Evolutionary conservation across 495 filamentous ascomycete species (phyloP), one percentile per base, ranked within the genome.

Genomic region (Aspergillus biplanus): DNA sequence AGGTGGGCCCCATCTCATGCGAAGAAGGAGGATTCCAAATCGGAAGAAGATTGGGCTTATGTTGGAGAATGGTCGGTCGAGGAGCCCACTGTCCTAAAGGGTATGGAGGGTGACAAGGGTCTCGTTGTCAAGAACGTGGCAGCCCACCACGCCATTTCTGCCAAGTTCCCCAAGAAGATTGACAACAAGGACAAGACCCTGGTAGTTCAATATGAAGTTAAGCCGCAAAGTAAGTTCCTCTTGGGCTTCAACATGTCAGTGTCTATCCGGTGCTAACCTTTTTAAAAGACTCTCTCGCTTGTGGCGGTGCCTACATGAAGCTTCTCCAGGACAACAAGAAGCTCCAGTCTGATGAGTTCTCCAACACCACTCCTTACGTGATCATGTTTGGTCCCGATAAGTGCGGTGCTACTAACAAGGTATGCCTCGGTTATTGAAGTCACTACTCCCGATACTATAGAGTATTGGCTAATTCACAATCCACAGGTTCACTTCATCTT

Each of bases 371-470:
- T 50, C 96, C 96, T 42, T 99, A 99, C 75, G 91, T 99, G 66
- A 96, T 99, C 83, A 98, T 98, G 96, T 99, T 99, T 77, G 96
- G 96, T 67, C 96, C 96, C 71, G 96, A 99, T 83, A 99, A 97
- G 89, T 99, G 96, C 77, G 96, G 95, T 79, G 86, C 91, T 72
- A 98, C 92, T 75, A 99, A 99, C 87, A 98, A 98, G 89, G 87
- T 87, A 79, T 59, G 71, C n/a, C 34, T 5, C 2, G 15, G 18
- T 8, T 34, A 46, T 32, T 37, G 44, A 8, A 52, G 9, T 47
- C 55, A 35, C 69, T n/a, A 21, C 47, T 8, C 9, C 47, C 16
- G 27, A 44, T n/a, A 13, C 27, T 1, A 5, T 32, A 47, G 27
- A 37, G 5, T 42, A 53, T 16, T 44, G 12, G 44, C 66, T 71